Evolutionary conservation across 306 rosid species (phyloP).

Genomic region (Quillaja saponaria): DNA sequence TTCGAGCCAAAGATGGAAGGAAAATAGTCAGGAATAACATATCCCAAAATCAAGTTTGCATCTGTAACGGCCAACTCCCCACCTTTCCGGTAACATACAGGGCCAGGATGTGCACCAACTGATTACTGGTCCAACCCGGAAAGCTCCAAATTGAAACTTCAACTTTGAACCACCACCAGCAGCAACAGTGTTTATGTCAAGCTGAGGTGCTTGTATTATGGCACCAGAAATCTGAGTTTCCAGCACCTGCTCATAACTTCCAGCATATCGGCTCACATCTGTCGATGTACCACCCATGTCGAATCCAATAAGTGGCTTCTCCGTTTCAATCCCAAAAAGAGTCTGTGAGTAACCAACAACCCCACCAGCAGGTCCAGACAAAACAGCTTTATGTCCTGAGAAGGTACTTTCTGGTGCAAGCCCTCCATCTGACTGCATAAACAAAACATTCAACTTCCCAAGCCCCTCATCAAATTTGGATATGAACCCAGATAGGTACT

Average conservation of each 20-base stretch:
- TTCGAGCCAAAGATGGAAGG: constrained; percentile 89
- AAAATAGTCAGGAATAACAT: constrained; percentile 85
- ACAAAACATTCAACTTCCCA: constrained; percentile 77
- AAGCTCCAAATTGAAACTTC: constrained; percentile 87
- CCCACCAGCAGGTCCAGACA: constrained; percentile 99
- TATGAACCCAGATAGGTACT: constrained; percentile 86
- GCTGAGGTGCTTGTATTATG: constrained; percentile 95
- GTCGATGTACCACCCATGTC: constrained; percentile 99
- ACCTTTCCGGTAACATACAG: constrained; percentile 89
- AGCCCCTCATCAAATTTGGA: constrained; percentile 79
- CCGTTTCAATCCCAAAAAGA: constrained; percentile 80
- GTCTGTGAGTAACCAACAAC: constrained; percentile 97
- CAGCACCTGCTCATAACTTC: constrained; percentile 88
- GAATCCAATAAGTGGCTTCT: constrained; percentile 86
- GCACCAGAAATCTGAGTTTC: constrained; percentile 93
- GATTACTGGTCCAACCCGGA: constrained; percentile 91
- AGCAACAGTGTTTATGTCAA: constrained; percentile 94
- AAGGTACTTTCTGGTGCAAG: constrained; percentile 90
- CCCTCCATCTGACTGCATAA: constrained; percentile 99
- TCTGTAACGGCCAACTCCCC: constrained; percentile 96
- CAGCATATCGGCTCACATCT: constrained; percentile 93
- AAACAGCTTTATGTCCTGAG: constrained; percentile 93
- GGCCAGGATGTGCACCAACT: constrained; percentile 98
- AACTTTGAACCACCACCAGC: constrained; percentile 96
- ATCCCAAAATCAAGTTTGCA: constrained; percentile 83